Conservation (phyloP, 179 eudicot genomes). For the Spergularia azorica region DNA sequence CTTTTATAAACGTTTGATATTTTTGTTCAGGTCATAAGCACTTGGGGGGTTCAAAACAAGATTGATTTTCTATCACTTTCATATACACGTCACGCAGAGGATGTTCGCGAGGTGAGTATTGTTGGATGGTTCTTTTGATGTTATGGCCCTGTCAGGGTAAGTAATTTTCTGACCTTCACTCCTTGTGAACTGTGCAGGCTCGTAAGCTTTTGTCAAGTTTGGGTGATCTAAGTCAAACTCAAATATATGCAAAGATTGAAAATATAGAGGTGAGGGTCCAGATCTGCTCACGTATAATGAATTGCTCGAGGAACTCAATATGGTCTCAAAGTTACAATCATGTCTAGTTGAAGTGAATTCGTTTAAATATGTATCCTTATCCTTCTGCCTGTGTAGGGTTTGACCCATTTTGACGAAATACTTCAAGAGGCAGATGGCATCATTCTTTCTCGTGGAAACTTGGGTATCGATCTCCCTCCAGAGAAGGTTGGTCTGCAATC, state of each 20-base stretch:
- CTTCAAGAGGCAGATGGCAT: constrained; percentile 97
- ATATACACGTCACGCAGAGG: constrained; percentile 90
- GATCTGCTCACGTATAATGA: not conserved
- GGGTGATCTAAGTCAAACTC: constrained; percentile 89
- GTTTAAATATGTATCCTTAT: not conserved
- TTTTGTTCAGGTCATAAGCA: constrained; percentile 61
- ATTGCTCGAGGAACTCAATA: constrained; percentile 1
- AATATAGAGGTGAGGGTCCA: constrained; percentile 66
- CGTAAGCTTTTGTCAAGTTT: constrained; percentile 71
- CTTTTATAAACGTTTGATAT: constrained; percentile 1
- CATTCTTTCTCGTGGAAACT: constrained; percentile 96
- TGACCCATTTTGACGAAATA: constrained; percentile 91
- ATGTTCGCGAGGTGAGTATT: constrained; percentile 81
- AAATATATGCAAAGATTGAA: constrained; percentile 92
- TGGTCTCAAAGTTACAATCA: not conserved
- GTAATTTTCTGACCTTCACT: not conserved
- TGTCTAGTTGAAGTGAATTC: not conserved
- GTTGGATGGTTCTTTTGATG: not conserved
- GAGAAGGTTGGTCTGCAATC: constrained; percentile 64
- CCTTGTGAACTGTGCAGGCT: constrained; percentile 19
- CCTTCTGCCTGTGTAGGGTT: constrained; percentile 50
- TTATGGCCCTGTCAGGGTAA: not conserved
- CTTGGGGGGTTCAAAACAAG: constrained; percentile 93
- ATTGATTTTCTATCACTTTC: constrained; percentile 91
- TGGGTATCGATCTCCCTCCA: constrained; percentile 98